phyloP scores from a whole-genome alignment of 1,139 yeast species.

The Nakaseomyces kungkrabaensis region DNA sequence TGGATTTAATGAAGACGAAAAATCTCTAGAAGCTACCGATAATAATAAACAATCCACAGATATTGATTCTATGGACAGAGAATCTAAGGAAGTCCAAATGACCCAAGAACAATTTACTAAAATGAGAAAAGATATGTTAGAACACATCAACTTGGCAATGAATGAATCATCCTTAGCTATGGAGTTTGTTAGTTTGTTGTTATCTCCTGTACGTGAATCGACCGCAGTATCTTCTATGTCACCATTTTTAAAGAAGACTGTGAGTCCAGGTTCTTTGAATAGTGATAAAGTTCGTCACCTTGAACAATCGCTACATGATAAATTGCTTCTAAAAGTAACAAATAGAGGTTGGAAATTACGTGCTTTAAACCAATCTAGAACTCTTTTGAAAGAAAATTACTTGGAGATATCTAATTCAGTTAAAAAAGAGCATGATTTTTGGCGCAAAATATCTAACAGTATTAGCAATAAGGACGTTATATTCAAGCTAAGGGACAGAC shows the following conservation, averaged over 20 bases:
- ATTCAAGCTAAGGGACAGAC: conserved; percentile 52
- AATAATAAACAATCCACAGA: conserved; percentile 7
- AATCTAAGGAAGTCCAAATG: conserved; percentile 12
- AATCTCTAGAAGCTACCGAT: conserved; percentile 4
- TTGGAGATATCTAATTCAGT: conserved; percentile 45
- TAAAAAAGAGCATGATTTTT: conserved; percentile 56
- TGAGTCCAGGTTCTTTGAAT: conserved; percentile 72
- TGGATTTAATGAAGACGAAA: conserved; percentile 11
- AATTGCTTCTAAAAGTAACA: conserved; percentile 24
- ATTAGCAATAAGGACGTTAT: conserved; percentile 59
- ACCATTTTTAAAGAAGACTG: conserved; percentile 67
- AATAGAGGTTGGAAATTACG: conserved; percentile 85
- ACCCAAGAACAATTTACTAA: conserved; percentile 44
- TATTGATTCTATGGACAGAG: conserved; percentile 8
- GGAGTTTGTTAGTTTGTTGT: conserved; percentile 74
- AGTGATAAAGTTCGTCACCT: conserved; percentile 42
- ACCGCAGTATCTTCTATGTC: conserved; percentile 85
- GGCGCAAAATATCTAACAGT: conserved; percentile 43
- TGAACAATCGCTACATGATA: conserved; percentile 14
- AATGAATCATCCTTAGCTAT: conserved; percentile 83
- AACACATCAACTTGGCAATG: conserved; percentile 54
- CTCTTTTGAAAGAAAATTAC: conserved; percentile 44
- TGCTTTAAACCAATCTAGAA: conserved; percentile 49
- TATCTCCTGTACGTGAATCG: conserved; percentile 76
- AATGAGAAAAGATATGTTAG: conserved; percentile 47